Conservation (phyloP, 176 grass and related monocot genomes). For the Ensete glaucum region DNA sequence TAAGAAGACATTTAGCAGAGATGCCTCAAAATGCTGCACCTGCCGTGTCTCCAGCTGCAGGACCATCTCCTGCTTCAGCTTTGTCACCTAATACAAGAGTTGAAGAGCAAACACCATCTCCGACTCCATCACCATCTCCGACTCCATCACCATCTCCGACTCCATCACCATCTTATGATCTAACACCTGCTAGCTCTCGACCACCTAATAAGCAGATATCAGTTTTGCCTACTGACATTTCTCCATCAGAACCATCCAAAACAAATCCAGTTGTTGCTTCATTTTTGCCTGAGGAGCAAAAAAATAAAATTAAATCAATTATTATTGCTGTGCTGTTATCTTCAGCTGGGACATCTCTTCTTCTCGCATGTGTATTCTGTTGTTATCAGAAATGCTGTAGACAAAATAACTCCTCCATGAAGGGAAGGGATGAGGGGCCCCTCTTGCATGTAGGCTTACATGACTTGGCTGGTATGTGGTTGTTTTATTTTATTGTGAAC, state of each 20-base stretch:
- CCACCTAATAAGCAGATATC: neutral
- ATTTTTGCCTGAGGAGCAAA: neutral
- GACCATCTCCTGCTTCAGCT: constrained; percentile 4
- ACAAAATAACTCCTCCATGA: constrained; percentile 22
- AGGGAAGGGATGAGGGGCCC: constrained; percentile 37
- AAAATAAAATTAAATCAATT: neutral
- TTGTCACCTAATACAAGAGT: no score
- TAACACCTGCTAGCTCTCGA: neutral
- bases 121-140: neutral
- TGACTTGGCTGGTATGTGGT: constrained; percentile 40
- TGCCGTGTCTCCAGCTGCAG: neutral
- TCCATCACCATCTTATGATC: neutral
- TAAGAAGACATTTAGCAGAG: constrained; percentile 9
- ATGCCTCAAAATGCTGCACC: neutral
- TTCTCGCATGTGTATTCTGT: constrained; percentile 7
- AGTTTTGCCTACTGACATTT: neutral
- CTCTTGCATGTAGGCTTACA: constrained; percentile 38
- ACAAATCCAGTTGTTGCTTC: neutral
- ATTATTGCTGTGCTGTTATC: constrained; percentile 6
- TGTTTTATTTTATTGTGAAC: constrained; percentile 1
- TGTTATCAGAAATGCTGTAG: constrained; percentile 18
- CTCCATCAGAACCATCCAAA: neutral
- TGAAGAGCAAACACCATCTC: neutral
- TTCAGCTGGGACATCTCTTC: constrained; percentile 6
- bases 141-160: no score